Percentiles rank a stretch among this genome's conserved stretches.
Conservation (phyloP, 1,284 basidiomycete genomes). For the Rhodotorula sp. region DNA sequence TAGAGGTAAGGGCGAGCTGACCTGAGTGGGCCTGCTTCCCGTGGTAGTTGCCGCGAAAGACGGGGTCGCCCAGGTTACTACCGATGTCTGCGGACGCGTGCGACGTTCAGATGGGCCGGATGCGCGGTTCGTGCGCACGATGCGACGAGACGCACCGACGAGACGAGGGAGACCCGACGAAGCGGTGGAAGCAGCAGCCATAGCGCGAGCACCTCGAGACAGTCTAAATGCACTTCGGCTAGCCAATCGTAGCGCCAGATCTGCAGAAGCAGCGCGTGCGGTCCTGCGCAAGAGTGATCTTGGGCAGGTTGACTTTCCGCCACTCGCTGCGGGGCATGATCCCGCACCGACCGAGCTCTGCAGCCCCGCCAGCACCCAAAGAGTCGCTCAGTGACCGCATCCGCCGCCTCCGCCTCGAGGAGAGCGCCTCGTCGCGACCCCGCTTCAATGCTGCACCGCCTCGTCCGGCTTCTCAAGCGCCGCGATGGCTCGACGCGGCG, state of each 20-base stretch:
- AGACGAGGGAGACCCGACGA: not conserved
- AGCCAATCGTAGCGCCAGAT: too few relatives aligned
- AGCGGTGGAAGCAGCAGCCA: not conserved
- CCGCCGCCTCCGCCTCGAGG: conserved; percentile 16
- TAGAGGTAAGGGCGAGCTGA: not conserved
- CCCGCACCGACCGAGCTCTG: conserved; percentile 3
- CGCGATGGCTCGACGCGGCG: not conserved
- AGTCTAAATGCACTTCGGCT: too few relatives aligned
- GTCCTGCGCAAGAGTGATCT: not conserved
- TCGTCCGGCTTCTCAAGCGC: not conserved
- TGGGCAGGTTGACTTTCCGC: not conserved
- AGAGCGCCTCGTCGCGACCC: not conserved
- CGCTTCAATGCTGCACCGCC: not conserved
- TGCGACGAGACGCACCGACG: not conserved
- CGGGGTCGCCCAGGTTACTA: conserved; percentile 37
- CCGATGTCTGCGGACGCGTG: conserved; percentile 31
- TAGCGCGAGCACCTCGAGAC: too few relatives aligned
- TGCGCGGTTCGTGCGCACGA: not conserved
- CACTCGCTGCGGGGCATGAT: conserved; percentile 13
- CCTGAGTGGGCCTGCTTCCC: conserved; percentile 53
- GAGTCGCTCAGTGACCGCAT: conserved; percentile 13
- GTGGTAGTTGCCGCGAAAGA: conserved; percentile 55
- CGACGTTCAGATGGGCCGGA: not conserved
- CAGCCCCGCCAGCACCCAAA: not conserved
- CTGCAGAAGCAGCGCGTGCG: not conserved